phyloP scores from a whole-genome alignment of 257 asterid species.

The Capsicum chinense region DNA sequence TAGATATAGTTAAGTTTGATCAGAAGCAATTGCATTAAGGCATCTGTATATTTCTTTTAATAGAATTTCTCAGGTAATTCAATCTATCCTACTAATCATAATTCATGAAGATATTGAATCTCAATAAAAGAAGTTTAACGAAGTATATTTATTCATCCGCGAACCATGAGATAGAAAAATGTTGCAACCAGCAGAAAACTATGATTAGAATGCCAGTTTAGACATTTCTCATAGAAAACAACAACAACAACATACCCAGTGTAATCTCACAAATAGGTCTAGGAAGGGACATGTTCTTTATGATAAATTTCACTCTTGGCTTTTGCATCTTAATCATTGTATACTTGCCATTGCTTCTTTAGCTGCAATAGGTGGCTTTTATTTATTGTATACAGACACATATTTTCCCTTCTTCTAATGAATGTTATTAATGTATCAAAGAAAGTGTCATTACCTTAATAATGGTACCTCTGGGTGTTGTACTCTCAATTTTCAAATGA shows the following conservation, averaged over 20 bases:
- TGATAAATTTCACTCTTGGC: neutral
- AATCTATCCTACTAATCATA: neutral
- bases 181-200: neutral
- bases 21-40: neutral
- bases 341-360: slow-evolving; percentile 88
- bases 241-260: neutral
- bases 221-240: neutral
- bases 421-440: too few species aligned
- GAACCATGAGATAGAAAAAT: too few species aligned
- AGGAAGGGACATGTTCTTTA: neutral
- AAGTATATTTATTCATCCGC: neutral
- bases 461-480: too few species aligned
- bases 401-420: too few species aligned
- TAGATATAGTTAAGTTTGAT: neutral
- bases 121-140: neutral
- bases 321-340: slow-evolving; percentile 81
- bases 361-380: slow-evolving; percentile 68
- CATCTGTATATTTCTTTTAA: neutral
- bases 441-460: too few species aligned
- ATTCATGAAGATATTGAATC: neutral
- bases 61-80: neutral
- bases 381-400: slow-evolving; percentile 6
- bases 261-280: neutral
- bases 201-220: neutral
- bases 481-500: too few species aligned